Conservation (phyloP, 306 rosid species). For the Vicia villosa region DNA sequence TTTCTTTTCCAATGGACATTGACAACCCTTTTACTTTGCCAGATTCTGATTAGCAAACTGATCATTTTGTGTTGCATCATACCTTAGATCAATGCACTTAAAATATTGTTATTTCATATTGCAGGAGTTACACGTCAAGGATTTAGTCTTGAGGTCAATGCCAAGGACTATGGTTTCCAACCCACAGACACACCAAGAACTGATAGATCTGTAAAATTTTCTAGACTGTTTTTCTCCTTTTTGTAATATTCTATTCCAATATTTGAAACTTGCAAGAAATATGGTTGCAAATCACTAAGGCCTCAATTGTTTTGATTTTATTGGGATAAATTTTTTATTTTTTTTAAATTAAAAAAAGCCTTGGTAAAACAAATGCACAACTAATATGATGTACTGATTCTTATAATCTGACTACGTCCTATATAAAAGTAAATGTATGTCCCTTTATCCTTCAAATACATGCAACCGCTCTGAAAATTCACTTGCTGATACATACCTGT, state of each 20-base stretch:
- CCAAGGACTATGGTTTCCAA: conserved; percentile 80
- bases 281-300: conserved; percentile 11
- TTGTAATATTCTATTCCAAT: conserved; percentile 21
- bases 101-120: conserved; percentile 36
- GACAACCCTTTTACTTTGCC: not conserved
- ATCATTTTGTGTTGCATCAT: conserved; percentile 23
- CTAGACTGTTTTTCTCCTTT: conserved; percentile 8
- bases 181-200: conserved; percentile 96
- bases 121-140: conserved; percentile 89
- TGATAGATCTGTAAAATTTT: conserved; percentile 80
- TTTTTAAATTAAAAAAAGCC: not conserved
- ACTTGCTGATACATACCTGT: conserved; percentile 1
- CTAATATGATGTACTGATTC: not conserved
- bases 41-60: conserved; percentile 29
- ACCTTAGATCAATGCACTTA: conserved; percentile 9
- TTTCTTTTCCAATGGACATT: conserved; percentile 6
- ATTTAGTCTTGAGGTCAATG: conserved; percentile 83
- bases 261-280: conserved; percentile 24
- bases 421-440: not conserved
- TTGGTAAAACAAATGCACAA: not conserved
- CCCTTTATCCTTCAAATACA: not conserved
- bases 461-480: not conserved
- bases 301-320: conserved; percentile 9
- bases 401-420: not conserved
- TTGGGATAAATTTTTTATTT: not conserved